Evolutionary conservation across 1,284 basidiomycete species (phyloP).

Genomic region (Sphagnurus paluster): DNA sequence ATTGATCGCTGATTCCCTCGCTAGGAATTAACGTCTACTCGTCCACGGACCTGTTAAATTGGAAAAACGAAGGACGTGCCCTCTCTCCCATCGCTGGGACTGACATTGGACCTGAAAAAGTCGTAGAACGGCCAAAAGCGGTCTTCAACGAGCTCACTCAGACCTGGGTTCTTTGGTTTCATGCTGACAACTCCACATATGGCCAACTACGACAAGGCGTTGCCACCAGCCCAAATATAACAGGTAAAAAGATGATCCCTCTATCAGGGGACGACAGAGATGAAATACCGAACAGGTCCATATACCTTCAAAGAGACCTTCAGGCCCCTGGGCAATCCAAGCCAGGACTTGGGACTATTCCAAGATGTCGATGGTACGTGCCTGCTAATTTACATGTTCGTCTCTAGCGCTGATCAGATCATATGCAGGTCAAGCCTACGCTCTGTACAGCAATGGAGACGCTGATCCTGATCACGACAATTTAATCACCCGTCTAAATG

Average conservation of each 20-base stretch:
- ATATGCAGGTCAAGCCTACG: constrained; percentile 17
- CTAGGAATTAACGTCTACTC: constrained; percentile 25
- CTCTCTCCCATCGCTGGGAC: constrained; percentile 24
- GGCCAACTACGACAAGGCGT: constrained; percentile 24
- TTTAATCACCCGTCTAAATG: constrained; percentile 25
- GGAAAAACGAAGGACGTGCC: constrained; percentile 26
- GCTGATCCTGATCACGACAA: constrained; percentile 23
- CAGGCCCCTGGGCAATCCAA: constrained; percentile 22
- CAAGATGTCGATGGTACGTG: constrained; percentile 20
- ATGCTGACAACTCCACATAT: constrained; percentile 27
- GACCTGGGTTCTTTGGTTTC: constrained; percentile 27
- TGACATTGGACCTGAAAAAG: constrained; percentile 23
- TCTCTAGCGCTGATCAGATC: background rate
- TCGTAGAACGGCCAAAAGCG: constrained; percentile 26
- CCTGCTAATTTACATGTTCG: background rate
- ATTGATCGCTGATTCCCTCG: background rate
- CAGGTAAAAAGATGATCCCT: constrained; percentile 17
- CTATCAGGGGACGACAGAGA: background rate
- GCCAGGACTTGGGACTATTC: constrained; percentile 25
- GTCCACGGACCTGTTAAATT: constrained; percentile 25
- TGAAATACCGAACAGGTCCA: constrained; percentile 16
- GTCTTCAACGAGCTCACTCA: constrained; percentile 23
- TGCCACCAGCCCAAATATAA: constrained; percentile 26
- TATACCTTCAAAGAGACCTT: constrained; percentile 23
- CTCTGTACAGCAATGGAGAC: constrained; percentile 26